Conservation (phyloP, 2,329 filamentous ascomycete species). For the Microdochium paspali region DNA sequence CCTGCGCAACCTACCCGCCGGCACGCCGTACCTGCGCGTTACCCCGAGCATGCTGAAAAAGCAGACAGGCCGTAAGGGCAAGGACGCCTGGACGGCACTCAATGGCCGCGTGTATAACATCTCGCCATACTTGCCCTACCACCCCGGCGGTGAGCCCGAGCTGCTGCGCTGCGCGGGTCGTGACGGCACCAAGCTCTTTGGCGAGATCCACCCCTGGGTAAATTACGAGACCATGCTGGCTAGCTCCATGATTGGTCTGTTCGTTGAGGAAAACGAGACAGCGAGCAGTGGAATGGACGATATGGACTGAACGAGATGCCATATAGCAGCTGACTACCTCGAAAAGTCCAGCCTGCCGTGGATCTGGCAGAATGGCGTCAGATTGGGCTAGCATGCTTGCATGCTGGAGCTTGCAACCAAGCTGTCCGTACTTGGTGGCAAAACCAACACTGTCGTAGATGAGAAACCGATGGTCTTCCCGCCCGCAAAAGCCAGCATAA, state of each 20-base stretch:
- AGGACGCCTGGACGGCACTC: slow-evolving; percentile 83
- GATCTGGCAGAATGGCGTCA: too few relatives aligned
- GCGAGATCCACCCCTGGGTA: slow-evolving; percentile 61
- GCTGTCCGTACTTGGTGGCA: too few relatives aligned
- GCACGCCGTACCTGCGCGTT: slow-evolving; percentile 56
- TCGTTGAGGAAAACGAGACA: slow-evolving; percentile 45
- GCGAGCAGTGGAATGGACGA: slow-evolving; percentile 36
- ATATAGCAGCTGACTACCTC: slow-evolving; percentile 1
- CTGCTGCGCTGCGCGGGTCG: slow-evolving; percentile 52
- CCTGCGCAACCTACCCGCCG: slow-evolving; percentile 51
- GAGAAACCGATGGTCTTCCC: too few relatives aligned
- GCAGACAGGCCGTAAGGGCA: slow-evolving; percentile 74
- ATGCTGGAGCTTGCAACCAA: too few relatives aligned
- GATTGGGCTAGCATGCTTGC: too few relatives aligned
- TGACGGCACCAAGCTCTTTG: slow-evolving; percentile 55
- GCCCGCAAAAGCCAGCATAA: too few relatives aligned
- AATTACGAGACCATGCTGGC: slow-evolving; percentile 63
- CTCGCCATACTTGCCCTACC: slow-evolving; percentile 78
- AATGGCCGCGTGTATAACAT: slow-evolving; percentile 93
- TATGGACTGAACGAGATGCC: slow-evolving; percentile 44
- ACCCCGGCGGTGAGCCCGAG: slow-evolving; percentile 78
- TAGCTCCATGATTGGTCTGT: slow-evolving; percentile 52
- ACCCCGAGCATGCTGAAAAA: slow-evolving; percentile 70
- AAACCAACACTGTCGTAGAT: too few relatives aligned
- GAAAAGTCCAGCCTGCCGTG: too few relatives aligned